Percentiles rank a stretch among this genome's conserved stretches.
Evolutionary conservation across 306 rosid genomes (phyloP).

Genomic region (Fragaria ananassa): DNA sequence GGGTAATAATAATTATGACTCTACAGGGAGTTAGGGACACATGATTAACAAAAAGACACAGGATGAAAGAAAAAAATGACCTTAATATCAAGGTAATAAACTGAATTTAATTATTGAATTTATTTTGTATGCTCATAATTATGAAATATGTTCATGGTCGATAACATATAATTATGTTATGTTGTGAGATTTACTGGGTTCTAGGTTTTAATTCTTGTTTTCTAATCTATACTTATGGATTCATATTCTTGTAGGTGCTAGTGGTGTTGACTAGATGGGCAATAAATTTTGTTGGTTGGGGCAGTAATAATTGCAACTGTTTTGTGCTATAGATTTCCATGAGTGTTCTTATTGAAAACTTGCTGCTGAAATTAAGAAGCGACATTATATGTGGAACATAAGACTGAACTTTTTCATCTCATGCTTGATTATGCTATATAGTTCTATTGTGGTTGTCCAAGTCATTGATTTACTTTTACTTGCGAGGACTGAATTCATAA

Average conservation of each 20-base stretch:
- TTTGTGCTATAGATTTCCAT: too few species aligned
- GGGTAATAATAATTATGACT: background rate
- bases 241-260: background rate
- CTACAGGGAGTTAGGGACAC: too few species aligned
- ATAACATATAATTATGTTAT: background rate
- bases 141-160: too few species aligned
- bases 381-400: background rate
- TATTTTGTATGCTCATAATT: too few species aligned
- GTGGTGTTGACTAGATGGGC: background rate
- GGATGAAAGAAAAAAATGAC: too few species aligned
- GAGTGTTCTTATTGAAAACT: background rate
- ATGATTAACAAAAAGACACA: too few species aligned
- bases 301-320: background rate
- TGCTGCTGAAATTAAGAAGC: background rate
- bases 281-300: background rate
- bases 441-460: background rate
- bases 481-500: background rate
- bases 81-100: too few species aligned
- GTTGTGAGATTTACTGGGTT: background rate
- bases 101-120: too few species aligned
- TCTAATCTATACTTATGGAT: background rate
- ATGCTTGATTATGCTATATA: background rate
- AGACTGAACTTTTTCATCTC: background rate
- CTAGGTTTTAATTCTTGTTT: background rate
- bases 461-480: background rate